Conservation (phyloP, 306 rosid genomes). For the Begonia fuchsioides region DNA sequence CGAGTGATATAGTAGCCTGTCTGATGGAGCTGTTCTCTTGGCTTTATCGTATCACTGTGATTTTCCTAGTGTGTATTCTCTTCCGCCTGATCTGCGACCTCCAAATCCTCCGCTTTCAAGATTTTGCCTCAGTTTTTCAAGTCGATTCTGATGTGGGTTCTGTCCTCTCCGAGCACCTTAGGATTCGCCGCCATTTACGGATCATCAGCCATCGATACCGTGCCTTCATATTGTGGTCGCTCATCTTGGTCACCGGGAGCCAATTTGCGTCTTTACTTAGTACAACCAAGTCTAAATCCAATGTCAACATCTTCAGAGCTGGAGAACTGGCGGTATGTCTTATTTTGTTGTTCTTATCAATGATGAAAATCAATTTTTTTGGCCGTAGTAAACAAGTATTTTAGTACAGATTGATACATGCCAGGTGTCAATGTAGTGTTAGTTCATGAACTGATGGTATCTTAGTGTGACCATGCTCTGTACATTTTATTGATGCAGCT, state of each 20-base stretch:
- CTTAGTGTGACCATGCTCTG: background rate
- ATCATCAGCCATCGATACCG: constrained; percentile 88
- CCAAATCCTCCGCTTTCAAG: constrained; percentile 69
- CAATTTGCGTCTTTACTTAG: constrained; percentile 55
- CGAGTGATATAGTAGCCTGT: constrained; percentile 56
- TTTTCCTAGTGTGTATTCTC: constrained; percentile 72
- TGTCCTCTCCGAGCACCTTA: constrained; percentile 61
- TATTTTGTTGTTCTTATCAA: background rate
- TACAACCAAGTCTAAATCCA: constrained; percentile 24
- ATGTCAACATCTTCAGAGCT: constrained; percentile 22
- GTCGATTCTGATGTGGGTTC: constrained; percentile 62
- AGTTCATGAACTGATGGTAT: no score
- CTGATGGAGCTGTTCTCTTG: constrained; percentile 66
- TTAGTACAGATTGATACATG: no score
- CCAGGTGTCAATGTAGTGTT: no score
- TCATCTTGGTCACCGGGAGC: constrained; percentile 50
- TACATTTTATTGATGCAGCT: constrained; percentile 28
- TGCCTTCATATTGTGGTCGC: constrained; percentile 37
- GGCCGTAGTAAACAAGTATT: no score
- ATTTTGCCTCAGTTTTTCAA: constrained; percentile 58
- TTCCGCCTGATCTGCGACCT: constrained; percentile 79
- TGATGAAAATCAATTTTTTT: background rate
- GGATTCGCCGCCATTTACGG: constrained; percentile 62
- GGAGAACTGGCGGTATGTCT: constrained; percentile 76
- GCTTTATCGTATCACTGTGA: constrained; percentile 58